A percentile compares a stretch with the other conserved stretches of the same genome.
Conservation (phyloP, 805 yeast genomes). For the Candida loeiensis region DNA sequence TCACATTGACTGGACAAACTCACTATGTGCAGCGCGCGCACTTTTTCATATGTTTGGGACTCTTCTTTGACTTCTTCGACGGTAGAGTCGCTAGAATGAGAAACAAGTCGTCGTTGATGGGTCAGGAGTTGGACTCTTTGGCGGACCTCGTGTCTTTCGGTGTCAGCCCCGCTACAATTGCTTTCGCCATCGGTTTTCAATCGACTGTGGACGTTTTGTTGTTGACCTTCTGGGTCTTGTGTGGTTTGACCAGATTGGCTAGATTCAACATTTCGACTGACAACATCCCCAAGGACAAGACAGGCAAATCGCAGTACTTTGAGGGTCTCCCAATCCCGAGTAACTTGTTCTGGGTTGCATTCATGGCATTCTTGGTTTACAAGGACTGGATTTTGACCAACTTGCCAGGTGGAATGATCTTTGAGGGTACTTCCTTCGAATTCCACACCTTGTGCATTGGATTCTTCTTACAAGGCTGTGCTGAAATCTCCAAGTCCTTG, state of each 20-base stretch:
- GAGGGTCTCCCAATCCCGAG: slow-evolving; percentile 98
- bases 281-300: slow-evolving; percentile 82
- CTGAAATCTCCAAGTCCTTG: slow-evolving; percentile 86
- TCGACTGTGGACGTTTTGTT: slow-evolving; percentile 75
- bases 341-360: slow-evolving; percentile 65
- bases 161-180: slow-evolving; percentile 92
- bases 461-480: slow-evolving; percentile 79
- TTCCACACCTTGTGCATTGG: slow-evolving; percentile 67
- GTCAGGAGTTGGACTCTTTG: slow-evolving; percentile 94
- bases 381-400: slow-evolving; percentile 45
- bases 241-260: slow-evolving; percentile 92
- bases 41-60: slow-evolving; percentile 82
- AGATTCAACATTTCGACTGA: slow-evolving; percentile 93
- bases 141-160: slow-evolving; percentile 95
- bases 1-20: slow-evolving; percentile 62
- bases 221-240: slow-evolving; percentile 79
- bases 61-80: slow-evolving; percentile 93
- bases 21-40: slow-evolving; percentile 85
- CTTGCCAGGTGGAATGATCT: slow-evolving; percentile 64
- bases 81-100: slow-evolving; percentile 96
- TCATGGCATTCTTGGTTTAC: slow-evolving; percentile 68
- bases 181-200: slow-evolving; percentile 86
- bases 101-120: slow-evolving; percentile 88
- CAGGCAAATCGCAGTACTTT: slow-evolving; percentile 86
- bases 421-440: slow-evolving; percentile 57